Base-by-base conservation (phyloP, 2,329 filamentous ascomycete genomes). In the Ophiostoma novo-ulmi region DNA sequence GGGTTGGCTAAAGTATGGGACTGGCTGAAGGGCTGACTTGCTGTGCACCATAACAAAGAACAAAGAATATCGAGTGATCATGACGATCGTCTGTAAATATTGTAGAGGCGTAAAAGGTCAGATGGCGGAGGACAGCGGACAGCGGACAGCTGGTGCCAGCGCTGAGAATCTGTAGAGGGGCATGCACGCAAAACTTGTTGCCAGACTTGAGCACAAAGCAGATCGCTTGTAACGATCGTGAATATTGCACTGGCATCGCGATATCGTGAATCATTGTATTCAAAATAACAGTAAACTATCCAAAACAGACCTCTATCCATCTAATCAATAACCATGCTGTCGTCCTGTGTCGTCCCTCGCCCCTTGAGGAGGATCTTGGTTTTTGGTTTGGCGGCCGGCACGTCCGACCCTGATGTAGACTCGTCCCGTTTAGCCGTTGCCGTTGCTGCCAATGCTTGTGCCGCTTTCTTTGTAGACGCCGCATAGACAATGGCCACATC, bases 271-370 rank as follows among this genome's bases (percentile, higher is more conserved):
- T 48, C 41, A 44, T 39, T 48, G 44, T 48, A n/a, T 48, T 48
- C 44, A 13, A 48, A 48, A 31, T 31, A 31, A 31, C 31, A 31
- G 31, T 31, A 31, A 31, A 31, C 31, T 31, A 31, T 17, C 14
- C 41, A 44, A 39, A 39, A 10, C 6, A 39, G 38, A 39, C 38
- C 38, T 39, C 38, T 39, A 39, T 5, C 44, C 14, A n/a, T 11
- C n/a, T 69, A 72, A 36, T 72, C 71, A 52, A 72, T 61, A 39
- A 70, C 71, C 71, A 72, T 72, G 10, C 55, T 17, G 11, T 72
- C 71, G 41, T 48, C 65, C 2, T 38, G 58, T 8, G 70, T 14
- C 20, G 38, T n/a, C 17, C 55, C 69, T n/a, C 38, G 44, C 1
- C 22, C 48, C n/a, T 72, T 72, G 35, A 72, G 35, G 1, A 70